Base-by-base conservation (phyloP, 2,329 filamentous ascomycete species). In the Rhynchosporium agropyri region DNA sequence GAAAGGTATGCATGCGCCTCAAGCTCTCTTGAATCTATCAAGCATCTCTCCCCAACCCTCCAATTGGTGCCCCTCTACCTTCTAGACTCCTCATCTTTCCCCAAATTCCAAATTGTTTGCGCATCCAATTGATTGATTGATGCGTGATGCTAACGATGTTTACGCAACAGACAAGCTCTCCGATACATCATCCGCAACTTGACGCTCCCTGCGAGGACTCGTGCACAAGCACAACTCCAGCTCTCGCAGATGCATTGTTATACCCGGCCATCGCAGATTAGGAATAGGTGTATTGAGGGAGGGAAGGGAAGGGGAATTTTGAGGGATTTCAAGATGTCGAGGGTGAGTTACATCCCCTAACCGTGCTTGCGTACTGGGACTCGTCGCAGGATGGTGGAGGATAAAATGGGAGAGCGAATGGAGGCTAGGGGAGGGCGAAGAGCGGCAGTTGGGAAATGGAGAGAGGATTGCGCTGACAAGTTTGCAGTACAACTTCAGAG, bases 171-270 rank as follows among this genome's bases (percentile, higher is more conserved):
- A 78, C 93, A 98, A 90, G 94, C 90, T 15, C 86, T 95, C 46
- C 89, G 90, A 72, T 97, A 97, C 80, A 89, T 97, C 67, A 91
- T 97, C 76, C 92, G 91, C 77, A 99, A 99, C 78, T 95, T 92
- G 38, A 89, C 88, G 0, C 88, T 99, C 3, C 87, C 93, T 1
- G 82, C 87, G 61, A 86, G 93, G 73, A 87, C 90, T 58, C 90
- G 96, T 73, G 92, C 91, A 66, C 90, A 96, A 76, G 95, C 95
- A 48, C 94, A 98, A 80, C 85, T 99, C 62, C 89, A 98, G 79
- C 83, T 99, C 69, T 87, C 89, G 3, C 89, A 96, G 79, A 97
- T 98, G 94, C 93, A 97, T 80, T 88, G 86, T 81, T 98, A 98
- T 79, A 98, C 95, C 42, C 85, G 93, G 65, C 87, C 91, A 63